Base-by-base conservation (phyloP, 192 early-diverging fungal genomes). In the Coemansia sp. region DNA sequence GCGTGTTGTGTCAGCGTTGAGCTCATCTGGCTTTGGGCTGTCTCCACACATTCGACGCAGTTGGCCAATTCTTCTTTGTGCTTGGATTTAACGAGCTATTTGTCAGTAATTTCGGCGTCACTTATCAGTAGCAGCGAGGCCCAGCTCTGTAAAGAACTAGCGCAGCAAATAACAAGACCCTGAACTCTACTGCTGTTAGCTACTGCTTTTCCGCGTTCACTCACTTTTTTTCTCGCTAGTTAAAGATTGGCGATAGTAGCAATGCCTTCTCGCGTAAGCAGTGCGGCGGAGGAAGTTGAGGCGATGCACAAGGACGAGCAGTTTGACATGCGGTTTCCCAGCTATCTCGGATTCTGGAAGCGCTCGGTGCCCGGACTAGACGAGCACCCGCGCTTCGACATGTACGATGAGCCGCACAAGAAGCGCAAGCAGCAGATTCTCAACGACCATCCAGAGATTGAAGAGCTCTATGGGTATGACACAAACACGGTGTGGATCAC, bases 361-460 rank as follows among this genome's bases (percentile, higher is more conserved):
- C 89, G 90, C 51, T 94, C 94, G 7, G 87, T 93, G 31, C 92
- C 94, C 1, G 74, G 85, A 14, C 65, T 85, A 11, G 88, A 94
- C 70, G 86, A 91, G 72, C 88, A 89, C 64, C 86, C 93, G 67
- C 91, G 92, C 55, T 87, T 84, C 69, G 94, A 95, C 80, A 87
- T 93, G 81, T 84, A 91, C 80, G 96, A 98, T 80, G 96, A 98
- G 83, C 96, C 96, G 34, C 96, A 98, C 78, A 85, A 90, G 79
- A 94, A 93, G 80, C 90, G 96, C 68, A 93, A 94, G 84, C 78
- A 90, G 42, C 89, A 90, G 68, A 98, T 98, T 71, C 85, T 98
- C 41, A 84, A 87, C 58, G 86, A 89, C 68, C 88, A 98, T 70
- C 96, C 96, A 15, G 92, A 96, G 68, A 92, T 98, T 48, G 87